Percentiles rank a stretch among this genome's conserved stretches.
Conservation (phyloP, 305 asterid genomes). For the Fraxinus velutina region DNA sequence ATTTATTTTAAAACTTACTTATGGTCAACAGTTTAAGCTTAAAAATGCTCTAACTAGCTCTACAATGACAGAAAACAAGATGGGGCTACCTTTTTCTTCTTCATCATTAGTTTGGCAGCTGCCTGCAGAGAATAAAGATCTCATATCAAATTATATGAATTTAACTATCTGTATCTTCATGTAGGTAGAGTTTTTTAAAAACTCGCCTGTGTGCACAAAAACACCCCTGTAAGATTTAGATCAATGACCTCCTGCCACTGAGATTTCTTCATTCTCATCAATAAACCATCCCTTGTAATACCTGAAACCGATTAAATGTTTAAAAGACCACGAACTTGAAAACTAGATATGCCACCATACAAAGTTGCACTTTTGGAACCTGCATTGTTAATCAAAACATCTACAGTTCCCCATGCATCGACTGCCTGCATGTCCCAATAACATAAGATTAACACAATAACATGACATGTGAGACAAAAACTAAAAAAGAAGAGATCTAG, state of each 20-base stretch:
- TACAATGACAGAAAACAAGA: neutral
- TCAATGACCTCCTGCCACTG: conserved; percentile 98
- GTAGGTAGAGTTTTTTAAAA: conserved; percentile 5
- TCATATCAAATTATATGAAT: conserved; percentile 23
- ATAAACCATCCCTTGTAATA: conserved; percentile 85
- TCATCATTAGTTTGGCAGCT: conserved; percentile 93
- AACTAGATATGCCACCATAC: conserved; percentile 13
- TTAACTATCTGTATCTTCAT: neutral
- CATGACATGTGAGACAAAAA: conserved; percentile 2
- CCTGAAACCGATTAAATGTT: conserved; percentile 42
- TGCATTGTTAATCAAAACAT: conserved; percentile 83
- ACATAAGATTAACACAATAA: conserved; percentile 26
- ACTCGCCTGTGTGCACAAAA: conserved; percentile 80
- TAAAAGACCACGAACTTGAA: neutral
- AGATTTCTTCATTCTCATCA: conserved; percentile 90
- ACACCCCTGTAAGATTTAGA: conserved; percentile 93
- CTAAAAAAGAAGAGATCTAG: conserved; percentile 6
- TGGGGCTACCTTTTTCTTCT: conserved; percentile 73
- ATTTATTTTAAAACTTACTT: neutral
- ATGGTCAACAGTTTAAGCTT: neutral
- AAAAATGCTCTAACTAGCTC: neutral
- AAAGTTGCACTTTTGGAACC: conserved; percentile 37
- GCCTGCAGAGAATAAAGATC: conserved; percentile 51
- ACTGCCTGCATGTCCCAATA: conserved; percentile 56
- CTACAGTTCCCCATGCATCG: conserved; percentile 90